Percentiles rank a stretch among this genome's conserved stretches.
Evolutionary conservation across 306 rosid species (phyloP).

Genomic region (Urtica urens): DNA sequence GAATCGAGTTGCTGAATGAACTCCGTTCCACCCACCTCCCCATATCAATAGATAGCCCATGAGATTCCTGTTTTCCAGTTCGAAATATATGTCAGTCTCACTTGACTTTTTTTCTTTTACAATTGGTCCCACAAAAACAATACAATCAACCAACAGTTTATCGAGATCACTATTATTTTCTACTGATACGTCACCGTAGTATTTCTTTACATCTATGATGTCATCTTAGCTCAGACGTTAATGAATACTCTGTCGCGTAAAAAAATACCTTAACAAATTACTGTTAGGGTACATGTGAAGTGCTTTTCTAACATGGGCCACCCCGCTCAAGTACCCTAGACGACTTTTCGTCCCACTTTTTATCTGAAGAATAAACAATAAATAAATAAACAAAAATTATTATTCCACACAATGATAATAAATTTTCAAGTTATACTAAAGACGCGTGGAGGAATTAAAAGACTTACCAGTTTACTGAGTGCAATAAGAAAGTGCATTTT

Average conservation of each 20-base stretch:
- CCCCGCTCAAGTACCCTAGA: constrained; percentile 59
- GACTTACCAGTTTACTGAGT: constrained; percentile 72
- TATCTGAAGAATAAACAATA: constrained; percentile 31
- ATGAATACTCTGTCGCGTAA: too few species aligned
- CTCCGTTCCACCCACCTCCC: constrained; percentile 35
- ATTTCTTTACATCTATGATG: too few species aligned
- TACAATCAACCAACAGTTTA: too few species aligned
- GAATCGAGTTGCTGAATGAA: constrained; percentile 62
- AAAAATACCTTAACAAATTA: constrained; percentile 58
- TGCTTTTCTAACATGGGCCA: constrained; percentile 59
- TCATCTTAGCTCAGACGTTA: too few species aligned
- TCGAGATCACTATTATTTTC: too few species aligned
- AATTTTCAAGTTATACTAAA: background rate
- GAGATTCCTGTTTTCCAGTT: constrained; percentile 46
- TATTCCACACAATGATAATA: background rate
- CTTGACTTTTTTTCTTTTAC: too few species aligned
- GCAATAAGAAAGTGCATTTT: constrained; percentile 69
- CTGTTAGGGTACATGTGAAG: constrained; percentile 79
- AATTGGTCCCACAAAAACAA: too few species aligned
- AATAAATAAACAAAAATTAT: background rate
- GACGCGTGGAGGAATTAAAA: constrained; percentile 3
- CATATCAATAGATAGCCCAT: constrained; percentile 79
- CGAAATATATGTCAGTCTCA: too few species aligned
- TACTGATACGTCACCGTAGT: too few species aligned
- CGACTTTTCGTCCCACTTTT: constrained; percentile 38